Evolutionary conservation across 495 filamentous ascomycete genomes (phyloP), one percentile per base, ranked within the genome.

Genomic region (Aspergillus cristatus): DNA sequence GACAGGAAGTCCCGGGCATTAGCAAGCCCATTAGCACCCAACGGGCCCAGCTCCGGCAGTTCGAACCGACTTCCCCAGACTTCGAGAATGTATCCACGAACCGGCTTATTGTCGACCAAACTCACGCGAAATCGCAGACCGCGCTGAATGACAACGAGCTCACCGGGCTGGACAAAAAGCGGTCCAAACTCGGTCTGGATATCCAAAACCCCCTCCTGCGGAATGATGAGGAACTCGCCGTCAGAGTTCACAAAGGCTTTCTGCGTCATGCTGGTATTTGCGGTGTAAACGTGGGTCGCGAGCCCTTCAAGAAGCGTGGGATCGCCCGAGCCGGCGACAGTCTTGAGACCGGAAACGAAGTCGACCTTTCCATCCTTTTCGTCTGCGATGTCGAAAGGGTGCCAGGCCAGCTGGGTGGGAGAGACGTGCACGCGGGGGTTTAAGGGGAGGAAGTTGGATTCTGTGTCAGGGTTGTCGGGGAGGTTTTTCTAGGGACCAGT

Each of bases 361-460:
- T 68, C 65, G 12, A 66, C 51, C 6, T 63, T 46, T 12, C 43
- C 60, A 8, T 4, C 8, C 8, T 24, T 4, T 14, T 40, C 42
- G 5, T 34, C 42, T 8, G 67, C 63, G 41, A 69, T 67, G 14
- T 69, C 63, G 25, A 70, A 62, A 4, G 68, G 68, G 22, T 63
- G 57, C 68, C 68, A 71, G 26, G 66, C 68, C 2, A 68, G 55
- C 42, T 68, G 65, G 1, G 66, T 70, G 20, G 67, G 67, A 6
- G 84, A 79, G 50, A 84, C 71, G 43, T 81, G 76, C 15, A 84
- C 68, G 41, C 67, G 71, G 6, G 64, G 63, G 42, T 69, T 67
- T 15, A 70, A 38, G 0, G 66, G 66, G 1, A 70, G 45, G 43
- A 74, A 73, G 46, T 58, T 65, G 15, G 56, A 62, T 54, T 71